phyloP scores from a whole-genome alignment of 164 flowering plant genomes.

The Echeveria elegans region DNA sequence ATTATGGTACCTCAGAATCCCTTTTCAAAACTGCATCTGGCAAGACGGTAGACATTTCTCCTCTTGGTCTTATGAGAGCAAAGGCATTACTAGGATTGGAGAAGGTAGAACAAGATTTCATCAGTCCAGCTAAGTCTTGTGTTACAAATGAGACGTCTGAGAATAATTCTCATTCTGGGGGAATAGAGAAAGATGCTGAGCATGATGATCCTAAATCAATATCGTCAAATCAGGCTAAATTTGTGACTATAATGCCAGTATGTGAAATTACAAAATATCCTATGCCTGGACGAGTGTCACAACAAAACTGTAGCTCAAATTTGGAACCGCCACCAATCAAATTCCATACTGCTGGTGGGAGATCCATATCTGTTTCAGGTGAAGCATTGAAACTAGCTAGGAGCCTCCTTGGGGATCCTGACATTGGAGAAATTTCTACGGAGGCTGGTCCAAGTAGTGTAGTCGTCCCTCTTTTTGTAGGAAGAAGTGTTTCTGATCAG shows the following conservation, averaged over 20 bases:
- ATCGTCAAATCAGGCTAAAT: constrained; percentile 12
- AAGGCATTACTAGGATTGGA: constrained; percentile 60
- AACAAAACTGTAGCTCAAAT: constrained; percentile 18
- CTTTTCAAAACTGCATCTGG: constrained; percentile 58
- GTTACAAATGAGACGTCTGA: constrained; percentile 9
- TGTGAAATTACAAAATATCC: constrained; percentile 15
- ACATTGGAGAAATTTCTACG: constrained; percentile 28
- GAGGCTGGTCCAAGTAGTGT: constrained; percentile 25
- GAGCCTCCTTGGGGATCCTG: constrained; percentile 82
- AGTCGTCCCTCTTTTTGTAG: constrained; percentile 17
- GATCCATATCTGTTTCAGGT: constrained; percentile 76
- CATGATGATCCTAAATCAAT: constrained; percentile 9
- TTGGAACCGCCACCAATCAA: constrained; percentile 48
- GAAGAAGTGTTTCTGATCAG: constrained; percentile 12
- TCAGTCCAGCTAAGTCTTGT: constrained; percentile 9
- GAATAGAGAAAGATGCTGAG: neutral
- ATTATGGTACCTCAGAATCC: constrained; percentile 24
- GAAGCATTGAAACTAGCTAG: constrained; percentile 85
- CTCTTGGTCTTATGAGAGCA: constrained; percentile 65
- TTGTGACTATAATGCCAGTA: constrained; percentile 14
- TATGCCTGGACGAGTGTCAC: constrained; percentile 16
- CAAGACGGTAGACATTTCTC: constrained; percentile 51
- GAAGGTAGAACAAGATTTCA: constrained; percentile 15
- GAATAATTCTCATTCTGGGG: neutral
- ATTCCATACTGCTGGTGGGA: constrained; percentile 91